Conservation (phyloP, 2,329 filamentous ascomycete species). For the Cladobotryum protrusum region DNA sequence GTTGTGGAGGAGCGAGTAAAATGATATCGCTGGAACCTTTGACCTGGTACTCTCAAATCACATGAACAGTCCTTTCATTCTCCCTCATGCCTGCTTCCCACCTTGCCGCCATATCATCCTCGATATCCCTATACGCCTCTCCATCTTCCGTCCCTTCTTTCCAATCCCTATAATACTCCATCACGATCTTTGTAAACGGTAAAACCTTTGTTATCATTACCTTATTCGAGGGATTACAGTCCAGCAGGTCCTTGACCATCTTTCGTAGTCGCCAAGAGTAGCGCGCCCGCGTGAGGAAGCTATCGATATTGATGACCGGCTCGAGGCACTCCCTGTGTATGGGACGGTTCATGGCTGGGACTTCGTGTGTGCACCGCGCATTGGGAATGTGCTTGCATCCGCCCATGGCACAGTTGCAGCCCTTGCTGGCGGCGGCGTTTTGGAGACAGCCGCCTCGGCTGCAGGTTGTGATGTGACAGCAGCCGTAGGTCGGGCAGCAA, state of each 20-base stretch:
- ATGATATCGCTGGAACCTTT: too few species aligned
- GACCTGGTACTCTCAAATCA: too few species aligned
- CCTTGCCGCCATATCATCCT: slow-evolving; percentile 14
- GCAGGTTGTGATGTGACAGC: slow-evolving; percentile 27
- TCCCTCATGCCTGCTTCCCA: slow-evolving; percentile 1
- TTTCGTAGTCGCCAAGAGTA: slow-evolving; percentile 23
- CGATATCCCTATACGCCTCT: slow-evolving; percentile 25
- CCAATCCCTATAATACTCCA: slow-evolving; percentile 25
- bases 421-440: slow-evolving; percentile 6
- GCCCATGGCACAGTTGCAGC: slow-evolving; percentile 19
- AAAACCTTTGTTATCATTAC: not conserved
- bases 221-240: slow-evolving; percentile 15
- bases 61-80: not conserved
- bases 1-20: too few species aligned
- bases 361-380: slow-evolving; percentile 10
- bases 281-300: slow-evolving; percentile 18
- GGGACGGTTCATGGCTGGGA: slow-evolving; percentile 11
- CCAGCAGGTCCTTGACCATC: slow-evolving; percentile 21
- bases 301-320: slow-evolving; percentile 26
- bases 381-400: slow-evolving; percentile 18
- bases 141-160: slow-evolving; percentile 25
- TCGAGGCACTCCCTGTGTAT: slow-evolving; percentile 17
- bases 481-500: slow-evolving; percentile 16
- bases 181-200: slow-evolving; percentile 16
- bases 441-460: slow-evolving; percentile 22